phyloP scores from a whole-genome alignment of 2,329 filamentous ascomycete species.

The Calonectria naviculata region DNA sequence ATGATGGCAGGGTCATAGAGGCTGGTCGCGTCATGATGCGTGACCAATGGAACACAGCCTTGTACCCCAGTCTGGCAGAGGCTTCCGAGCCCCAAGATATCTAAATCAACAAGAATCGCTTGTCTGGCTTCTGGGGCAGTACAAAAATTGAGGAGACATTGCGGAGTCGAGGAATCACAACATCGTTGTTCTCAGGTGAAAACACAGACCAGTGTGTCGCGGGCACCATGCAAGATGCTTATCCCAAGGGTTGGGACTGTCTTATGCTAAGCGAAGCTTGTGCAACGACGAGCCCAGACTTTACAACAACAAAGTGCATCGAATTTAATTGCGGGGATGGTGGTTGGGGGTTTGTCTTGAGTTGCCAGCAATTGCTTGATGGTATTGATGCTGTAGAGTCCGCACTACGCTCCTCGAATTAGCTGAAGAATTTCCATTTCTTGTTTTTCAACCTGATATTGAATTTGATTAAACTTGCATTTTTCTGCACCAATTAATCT shows the following conservation, averaged over 20 bases:
- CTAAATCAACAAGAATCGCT: neutral
- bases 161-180: slow-evolving; percentile 51
- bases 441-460: too few relatives aligned
- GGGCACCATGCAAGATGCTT: slow-evolving; percentile 15
- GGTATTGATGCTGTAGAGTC: neutral
- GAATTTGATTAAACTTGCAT: too few relatives aligned
- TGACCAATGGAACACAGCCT: neutral
- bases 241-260: slow-evolving; percentile 7
- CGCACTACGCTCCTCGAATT: too few relatives aligned
- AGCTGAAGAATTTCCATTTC: too few relatives aligned
- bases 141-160: slow-evolving; percentile 36
- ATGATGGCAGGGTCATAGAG: neutral
- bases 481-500: too few relatives aligned
- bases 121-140: neutral
- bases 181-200: slow-evolving; percentile 67
- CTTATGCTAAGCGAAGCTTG: slow-evolving; percentile 13
- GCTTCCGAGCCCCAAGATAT: slow-evolving; percentile 34
- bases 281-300: slow-evolving; percentile 14
- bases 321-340: slow-evolving; percentile 7
- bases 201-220: slow-evolving; percentile 61
- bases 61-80: neutral
- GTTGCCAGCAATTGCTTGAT: neutral
- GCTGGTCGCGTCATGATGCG: neutral
- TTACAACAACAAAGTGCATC: neutral
- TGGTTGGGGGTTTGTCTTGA: neutral